Evolutionary conservation across 768 basidiomycete genomes (phyloP).

Genomic region (Collybia nuda): DNA sequence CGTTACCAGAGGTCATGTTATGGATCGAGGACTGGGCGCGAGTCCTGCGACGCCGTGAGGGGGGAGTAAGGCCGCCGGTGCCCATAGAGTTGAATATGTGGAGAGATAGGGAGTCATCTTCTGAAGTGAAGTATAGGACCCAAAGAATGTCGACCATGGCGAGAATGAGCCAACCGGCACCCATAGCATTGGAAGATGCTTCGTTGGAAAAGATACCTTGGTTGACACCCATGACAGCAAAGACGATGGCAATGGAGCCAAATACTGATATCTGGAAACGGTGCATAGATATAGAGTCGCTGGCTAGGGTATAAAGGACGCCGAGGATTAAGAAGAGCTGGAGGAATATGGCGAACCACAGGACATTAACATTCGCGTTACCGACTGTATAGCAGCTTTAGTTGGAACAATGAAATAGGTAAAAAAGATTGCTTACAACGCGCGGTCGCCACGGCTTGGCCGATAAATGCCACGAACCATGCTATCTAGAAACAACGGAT

Average conservation of each 20-base stretch:
- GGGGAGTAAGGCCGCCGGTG: slow-evolving; percentile 81
- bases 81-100: slow-evolving; percentile 88
- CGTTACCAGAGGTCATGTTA: slow-evolving; percentile 61
- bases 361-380: slow-evolving; percentile 51
- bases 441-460: slow-evolving; percentile 65
- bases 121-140: slow-evolving; percentile 96
- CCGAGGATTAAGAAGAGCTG: slow-evolving; percentile 72
- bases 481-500: slow-evolving; percentile 51
- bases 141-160: slow-evolving; percentile 91
- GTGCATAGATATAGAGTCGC: slow-evolving; percentile 90
- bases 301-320: slow-evolving; percentile 76
- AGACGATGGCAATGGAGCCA: slow-evolving; percentile 83
- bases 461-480: slow-evolving; percentile 80
- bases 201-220: slow-evolving; percentile 57
- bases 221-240: slow-evolving; percentile 76
- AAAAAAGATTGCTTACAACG: slow-evolving; percentile 35
- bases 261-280: slow-evolving; percentile 90
- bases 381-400: slow-evolving; percentile 27
- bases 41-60: slow-evolving; percentile 76
- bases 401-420: slow-evolving; percentile 3
- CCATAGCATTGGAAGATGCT: slow-evolving; percentile 73
- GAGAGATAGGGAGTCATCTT: slow-evolving; percentile 85
- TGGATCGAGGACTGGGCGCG: slow-evolving; percentile 61
- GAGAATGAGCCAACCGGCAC: slow-evolving; percentile 93
- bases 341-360: slow-evolving; percentile 87